These are phyloP conservation scores for Chenopodium album DNA, from an alignment of 148 eudicot genomes.

Conservation along the genomic window DNA sequence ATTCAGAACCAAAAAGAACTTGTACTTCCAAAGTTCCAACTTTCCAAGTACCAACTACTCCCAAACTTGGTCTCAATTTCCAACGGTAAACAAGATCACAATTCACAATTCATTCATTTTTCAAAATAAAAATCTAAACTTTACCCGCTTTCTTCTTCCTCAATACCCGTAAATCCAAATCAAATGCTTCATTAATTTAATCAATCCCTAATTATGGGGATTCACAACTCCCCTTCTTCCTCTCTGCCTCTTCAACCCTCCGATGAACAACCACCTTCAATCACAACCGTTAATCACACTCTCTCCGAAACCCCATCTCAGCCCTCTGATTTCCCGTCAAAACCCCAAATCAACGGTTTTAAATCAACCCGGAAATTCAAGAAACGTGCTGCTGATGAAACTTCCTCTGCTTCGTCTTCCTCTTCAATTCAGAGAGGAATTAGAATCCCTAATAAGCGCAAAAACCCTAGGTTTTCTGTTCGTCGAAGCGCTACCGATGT, in stretches of 20 bases:
- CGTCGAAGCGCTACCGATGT: slow-evolving; percentile 37
- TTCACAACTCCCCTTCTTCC: neutral
- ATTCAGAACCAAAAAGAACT: too few relatives aligned
- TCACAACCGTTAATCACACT: slow-evolving; percentile 10
- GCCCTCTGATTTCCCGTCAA: slow-evolving; percentile 10
- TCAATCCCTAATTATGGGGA: slow-evolving; percentile 6
- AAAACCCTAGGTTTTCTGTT: slow-evolving; percentile 42
- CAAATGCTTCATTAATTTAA: neutral
- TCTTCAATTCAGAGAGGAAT: slow-evolving; percentile 37
- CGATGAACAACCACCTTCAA: neutral
- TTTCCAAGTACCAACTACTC: too few relatives aligned
- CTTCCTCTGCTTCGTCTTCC: slow-evolving; percentile 33
- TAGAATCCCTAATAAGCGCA: slow-evolving; percentile 25
- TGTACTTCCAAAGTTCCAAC: too few relatives aligned
- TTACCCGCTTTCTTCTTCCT: slow-evolving; percentile 2
- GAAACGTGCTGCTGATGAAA: slow-evolving; percentile 16
- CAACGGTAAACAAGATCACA: too few relatives aligned
- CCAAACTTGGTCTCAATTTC: too few relatives aligned
- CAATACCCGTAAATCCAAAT: neutral
- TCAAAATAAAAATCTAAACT: neutral
- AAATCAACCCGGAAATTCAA: slow-evolving; percentile 20
- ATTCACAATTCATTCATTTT: too few relatives aligned
- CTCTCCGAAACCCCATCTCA: neutral
- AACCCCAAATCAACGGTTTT: slow-evolving; percentile 24
- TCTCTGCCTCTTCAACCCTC: neutral